These are phyloP conservation scores for Dryas drummondii DNA, from an alignment of 306 rosid species.

Conservation along the genomic window DNA sequence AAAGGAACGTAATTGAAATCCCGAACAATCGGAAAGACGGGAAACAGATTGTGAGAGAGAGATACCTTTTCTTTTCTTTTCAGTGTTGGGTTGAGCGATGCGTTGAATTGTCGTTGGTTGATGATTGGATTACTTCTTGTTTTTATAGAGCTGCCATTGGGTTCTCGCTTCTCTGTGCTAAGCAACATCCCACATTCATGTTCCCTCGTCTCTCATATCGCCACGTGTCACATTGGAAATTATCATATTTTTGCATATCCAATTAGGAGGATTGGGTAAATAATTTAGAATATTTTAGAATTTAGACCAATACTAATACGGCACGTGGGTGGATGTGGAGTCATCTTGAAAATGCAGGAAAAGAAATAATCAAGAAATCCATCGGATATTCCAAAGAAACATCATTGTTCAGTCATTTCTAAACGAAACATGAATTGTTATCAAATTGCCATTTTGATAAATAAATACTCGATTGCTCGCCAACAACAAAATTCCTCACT, in stretches of 20 bases:
- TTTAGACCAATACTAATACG: no score
- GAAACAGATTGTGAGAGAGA: neutral
- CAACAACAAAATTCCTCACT: no score
- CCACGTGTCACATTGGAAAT: neutral
- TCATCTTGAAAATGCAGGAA: no score
- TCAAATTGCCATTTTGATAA: neutral
- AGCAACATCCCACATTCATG: neutral
- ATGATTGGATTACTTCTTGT: neutral
- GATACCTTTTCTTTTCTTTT: neutral
- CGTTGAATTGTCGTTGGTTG: constrained; percentile 1
- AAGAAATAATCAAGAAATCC: neutral
- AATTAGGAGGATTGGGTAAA: neutral
- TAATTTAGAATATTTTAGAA: no score
- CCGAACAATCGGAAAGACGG: neutral
- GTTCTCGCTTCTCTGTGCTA: constrained; percentile 2
- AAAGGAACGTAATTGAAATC: neutral
- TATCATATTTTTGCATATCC: neutral
- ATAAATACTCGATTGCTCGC: neutral
- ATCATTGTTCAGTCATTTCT: neutral
- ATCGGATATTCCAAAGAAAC: neutral
- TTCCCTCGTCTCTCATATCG: neutral
- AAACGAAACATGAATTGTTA: no score
- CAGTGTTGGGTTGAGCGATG: neutral
- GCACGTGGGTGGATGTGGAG: no score
- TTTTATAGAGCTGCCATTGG: constrained; percentile 5